phyloP scores from a whole-genome alignment of 106 monocot species.

The Phalaenopsis equestris region DNA sequence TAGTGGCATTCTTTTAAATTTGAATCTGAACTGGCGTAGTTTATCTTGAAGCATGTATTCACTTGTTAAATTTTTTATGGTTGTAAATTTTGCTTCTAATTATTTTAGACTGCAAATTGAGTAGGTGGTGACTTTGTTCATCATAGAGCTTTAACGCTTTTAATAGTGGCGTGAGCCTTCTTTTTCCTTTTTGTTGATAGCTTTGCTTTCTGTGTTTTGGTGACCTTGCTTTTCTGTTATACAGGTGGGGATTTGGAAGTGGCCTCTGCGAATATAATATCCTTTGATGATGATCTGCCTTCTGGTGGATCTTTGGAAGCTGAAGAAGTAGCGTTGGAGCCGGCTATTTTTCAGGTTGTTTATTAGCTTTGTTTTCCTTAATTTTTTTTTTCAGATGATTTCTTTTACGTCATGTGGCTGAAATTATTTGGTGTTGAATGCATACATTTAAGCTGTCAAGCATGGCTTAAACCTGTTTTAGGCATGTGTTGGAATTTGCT shows the following conservation, averaged over 20 bases:
- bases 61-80: background rate
- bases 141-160: background rate
- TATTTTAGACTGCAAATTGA: background rate
- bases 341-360: conserved; percentile 48
- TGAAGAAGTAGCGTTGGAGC: conserved; percentile 26
- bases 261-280: conserved; percentile 9
- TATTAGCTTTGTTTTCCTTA: background rate
- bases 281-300: conserved; percentile 18
- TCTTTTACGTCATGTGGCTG: background rate
- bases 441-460: background rate
- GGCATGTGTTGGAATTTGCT: background rate
- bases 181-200: background rate
- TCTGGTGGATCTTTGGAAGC: conserved; percentile 22
- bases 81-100: background rate
- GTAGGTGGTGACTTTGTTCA: background rate
- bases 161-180: background rate
- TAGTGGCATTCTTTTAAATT: too few species aligned
- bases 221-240: conserved; percentile 3
- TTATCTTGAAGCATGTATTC: background rate
- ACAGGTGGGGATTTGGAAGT: conserved; percentile 27
- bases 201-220: background rate
- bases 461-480: background rate
- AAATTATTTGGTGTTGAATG: background rate
- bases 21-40: too few species aligned
- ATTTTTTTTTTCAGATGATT: background rate